phyloP scores from a whole-genome alignment of 78 protist species.

The Chrysochromulina parva region DNA sequence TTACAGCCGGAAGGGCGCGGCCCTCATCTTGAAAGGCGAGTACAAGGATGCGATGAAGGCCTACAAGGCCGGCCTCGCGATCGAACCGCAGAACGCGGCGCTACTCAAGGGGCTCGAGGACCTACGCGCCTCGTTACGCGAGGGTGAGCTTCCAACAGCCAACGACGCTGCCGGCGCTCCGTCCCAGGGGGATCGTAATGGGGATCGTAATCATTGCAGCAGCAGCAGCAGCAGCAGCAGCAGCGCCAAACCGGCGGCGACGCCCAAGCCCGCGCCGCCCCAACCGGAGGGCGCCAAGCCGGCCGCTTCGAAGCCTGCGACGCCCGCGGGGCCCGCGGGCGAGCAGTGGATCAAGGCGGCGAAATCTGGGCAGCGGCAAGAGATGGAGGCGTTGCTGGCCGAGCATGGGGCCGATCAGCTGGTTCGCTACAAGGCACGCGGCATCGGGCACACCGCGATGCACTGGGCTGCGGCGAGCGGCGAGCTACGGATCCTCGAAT shows the following conservation, averaged over 20 bases:
- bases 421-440: neutral
- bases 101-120: neutral
- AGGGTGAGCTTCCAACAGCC: neutral
- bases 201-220: too few species aligned
- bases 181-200: too few species aligned
- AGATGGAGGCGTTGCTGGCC: neutral
- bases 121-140: neutral
- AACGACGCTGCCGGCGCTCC: too few species aligned
- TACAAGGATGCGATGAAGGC: neutral
- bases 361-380: neutral
- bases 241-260: too few species aligned
- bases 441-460: conserved; percentile 13
- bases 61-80: neutral
- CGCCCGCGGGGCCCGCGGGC: neutral
- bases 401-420: neutral
- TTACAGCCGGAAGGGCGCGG: conserved; percentile 41
- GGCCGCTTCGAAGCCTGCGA: too few species aligned
- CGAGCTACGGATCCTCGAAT: neutral
- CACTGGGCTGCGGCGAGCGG: neutral
- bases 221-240: too few species aligned
- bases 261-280: too few species aligned
- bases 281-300: too few species aligned
- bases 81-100: neutral
- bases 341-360: conserved; percentile 15
- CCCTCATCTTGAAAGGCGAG: neutral